Evolutionary conservation across 78 protist species (phyloP).

Genomic region (Dictyostelium brefeldianum): DNA sequence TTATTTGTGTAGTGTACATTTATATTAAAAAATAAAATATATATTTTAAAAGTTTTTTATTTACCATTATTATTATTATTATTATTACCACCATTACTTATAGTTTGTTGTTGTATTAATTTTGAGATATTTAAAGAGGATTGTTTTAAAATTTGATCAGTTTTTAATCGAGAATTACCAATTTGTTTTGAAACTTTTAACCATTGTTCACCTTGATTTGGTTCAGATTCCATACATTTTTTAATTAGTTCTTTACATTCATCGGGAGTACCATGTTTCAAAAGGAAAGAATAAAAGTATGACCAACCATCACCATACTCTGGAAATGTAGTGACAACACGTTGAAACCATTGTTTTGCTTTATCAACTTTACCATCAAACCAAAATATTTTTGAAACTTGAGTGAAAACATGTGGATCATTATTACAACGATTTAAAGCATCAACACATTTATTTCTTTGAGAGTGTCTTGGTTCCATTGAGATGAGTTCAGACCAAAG

Average conservation of each 20-base stretch:
- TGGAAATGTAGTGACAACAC: slow-evolving; percentile 86
- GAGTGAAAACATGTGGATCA: slow-evolving; percentile 77
- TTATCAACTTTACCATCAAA: slow-evolving; percentile 89
- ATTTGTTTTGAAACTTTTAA: slow-evolving; percentile 80
- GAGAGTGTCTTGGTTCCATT: slow-evolving; percentile 59
- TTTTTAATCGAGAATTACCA: slow-evolving; percentile 51
- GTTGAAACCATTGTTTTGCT: slow-evolving; percentile 94
- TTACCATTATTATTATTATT: too few relatives aligned
- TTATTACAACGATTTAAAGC: slow-evolving; percentile 89
- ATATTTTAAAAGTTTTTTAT: too few relatives aligned
- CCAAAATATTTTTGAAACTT: slow-evolving; percentile 90
- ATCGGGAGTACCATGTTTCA: slow-evolving; percentile 45
- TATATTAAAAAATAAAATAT: too few relatives aligned
- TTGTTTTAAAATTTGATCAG: slow-evolving; percentile 76
- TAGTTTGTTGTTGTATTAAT: neutral
- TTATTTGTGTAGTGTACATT: too few relatives aligned
- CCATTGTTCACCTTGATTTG: slow-evolving; percentile 93
- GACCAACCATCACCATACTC: slow-evolving; percentile 98
- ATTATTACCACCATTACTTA: too few relatives aligned
- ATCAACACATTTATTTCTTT: slow-evolving; percentile 80
- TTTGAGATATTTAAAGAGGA: slow-evolving; percentile 65
- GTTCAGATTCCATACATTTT: slow-evolving; percentile 90
- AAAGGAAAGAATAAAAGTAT: slow-evolving; percentile 83
- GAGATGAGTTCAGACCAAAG: slow-evolving; percentile 96
- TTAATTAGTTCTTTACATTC: slow-evolving; percentile 51